These are phyloP conservation scores for Teunomyces cretensis DNA, from an alignment of 805 yeast genomes.

Conservation along the genomic window DNA sequence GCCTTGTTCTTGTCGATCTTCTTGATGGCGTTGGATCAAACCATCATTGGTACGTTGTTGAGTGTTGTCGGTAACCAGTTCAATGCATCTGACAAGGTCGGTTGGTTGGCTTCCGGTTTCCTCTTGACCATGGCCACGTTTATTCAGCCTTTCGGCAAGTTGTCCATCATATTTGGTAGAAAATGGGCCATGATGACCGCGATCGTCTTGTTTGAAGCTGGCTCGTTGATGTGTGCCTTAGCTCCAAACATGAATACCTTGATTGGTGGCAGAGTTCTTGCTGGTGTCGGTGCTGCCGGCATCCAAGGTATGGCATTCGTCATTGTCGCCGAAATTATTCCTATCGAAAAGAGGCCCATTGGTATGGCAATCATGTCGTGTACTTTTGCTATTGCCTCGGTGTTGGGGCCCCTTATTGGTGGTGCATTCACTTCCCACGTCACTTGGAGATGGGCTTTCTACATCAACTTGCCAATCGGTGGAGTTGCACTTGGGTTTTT, in stretches of 20 bases:
- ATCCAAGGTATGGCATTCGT: conserved; percentile 29
- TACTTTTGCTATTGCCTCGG: conserved; percentile 22
- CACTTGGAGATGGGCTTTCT: conserved; percentile 29
- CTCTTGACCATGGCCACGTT: conserved; percentile 34
- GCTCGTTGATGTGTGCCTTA: conserved; percentile 40
- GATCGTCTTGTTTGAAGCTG: conserved; percentile 29
- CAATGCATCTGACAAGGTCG: conserved; percentile 31
- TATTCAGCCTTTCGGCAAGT: conserved; percentile 37
- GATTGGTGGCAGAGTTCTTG: conserved; percentile 41
- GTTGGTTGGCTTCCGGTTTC: conserved; percentile 40
- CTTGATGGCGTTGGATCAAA: conserved; percentile 39
- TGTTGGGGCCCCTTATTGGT: conserved; percentile 25
- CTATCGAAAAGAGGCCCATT: conserved; percentile 26
- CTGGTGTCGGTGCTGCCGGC: conserved; percentile 40
- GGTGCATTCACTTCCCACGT: conserved; percentile 25
- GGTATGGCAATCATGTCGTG: conserved; percentile 20
- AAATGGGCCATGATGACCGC: conserved; percentile 27
- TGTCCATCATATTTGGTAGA: conserved; percentile 38
- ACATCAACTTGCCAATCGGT: conserved; percentile 26
- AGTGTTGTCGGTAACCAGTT: conserved; percentile 37
- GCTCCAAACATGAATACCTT: conserved; percentile 35
- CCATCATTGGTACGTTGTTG: conserved; percentile 36
- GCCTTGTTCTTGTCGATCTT: conserved; percentile 32
- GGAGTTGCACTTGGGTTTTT: conserved; percentile 19
- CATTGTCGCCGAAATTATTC: conserved; percentile 31